Evolutionary conservation across 1,139 yeast species (phyloP), one percentile per base, ranked within the genome.

Genomic region (Hemisphaericaspora xylanilytica): DNA sequence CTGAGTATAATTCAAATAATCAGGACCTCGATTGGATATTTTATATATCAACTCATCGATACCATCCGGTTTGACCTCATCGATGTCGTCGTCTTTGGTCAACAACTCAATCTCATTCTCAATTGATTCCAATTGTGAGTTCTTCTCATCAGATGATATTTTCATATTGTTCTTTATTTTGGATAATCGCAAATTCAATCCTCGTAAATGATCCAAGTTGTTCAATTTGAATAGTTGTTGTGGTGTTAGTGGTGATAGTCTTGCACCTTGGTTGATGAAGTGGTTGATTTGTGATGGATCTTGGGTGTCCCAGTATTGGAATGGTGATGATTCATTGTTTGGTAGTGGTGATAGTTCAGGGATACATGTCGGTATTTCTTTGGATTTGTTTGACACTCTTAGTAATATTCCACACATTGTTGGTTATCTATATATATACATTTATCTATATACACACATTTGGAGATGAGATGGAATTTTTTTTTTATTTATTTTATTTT

Each of bases 11-110:
- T 46, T 48, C 4, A 62, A 36, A 40, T 51, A 75, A 49, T 81
- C 78, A 0, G 85, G 81, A 1, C 87, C 87, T 51, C 87, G 60
- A 4, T 69, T 59, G 1, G 73, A 55, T 3, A 80, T 65, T 38
- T 62, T 56, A 0, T 77, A 75, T 1, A 73, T 55, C 28, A 78
- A 50, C 8, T 35, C 30, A 20, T 44, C 33, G 11, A 40, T 28
- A 22, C 35, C 42, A 14, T 28, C 40, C 18, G 25, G 26, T 12
- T 9, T 28, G 5, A 12, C 13, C 12, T 14, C 32, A 22, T 28
- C 32, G n/a, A 21, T 34, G 28, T 50, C 53, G 10, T 43, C 44
- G 12, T 52, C 54, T 32, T 35, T 22, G 5, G 42, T 32, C 8
- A 56, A 39, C 10, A 36, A 35, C 32, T 48, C 36, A 20, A 58